phyloP scores from a whole-genome alignment of 1,284 basidiomycete species.

The Coriolopsis trogii region DNA sequence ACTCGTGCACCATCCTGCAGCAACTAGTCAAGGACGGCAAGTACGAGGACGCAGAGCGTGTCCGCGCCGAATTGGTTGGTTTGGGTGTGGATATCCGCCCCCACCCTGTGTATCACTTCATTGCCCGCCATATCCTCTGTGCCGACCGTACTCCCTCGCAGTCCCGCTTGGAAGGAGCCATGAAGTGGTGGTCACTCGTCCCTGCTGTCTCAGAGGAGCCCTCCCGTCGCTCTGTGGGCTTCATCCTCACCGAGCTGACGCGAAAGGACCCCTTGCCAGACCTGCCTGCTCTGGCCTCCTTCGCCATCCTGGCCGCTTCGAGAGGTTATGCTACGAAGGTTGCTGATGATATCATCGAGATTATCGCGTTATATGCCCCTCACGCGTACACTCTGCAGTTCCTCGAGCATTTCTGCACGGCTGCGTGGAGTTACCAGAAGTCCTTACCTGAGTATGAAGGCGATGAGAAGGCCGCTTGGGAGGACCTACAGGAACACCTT shows the following conservation, averaged over 20 bases:
- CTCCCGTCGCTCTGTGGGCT: not conserved
- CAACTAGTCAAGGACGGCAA: conserved; percentile 23
- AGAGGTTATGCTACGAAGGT: conserved; percentile 32
- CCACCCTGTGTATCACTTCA: conserved; percentile 35
- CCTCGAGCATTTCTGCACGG: conserved; percentile 25
- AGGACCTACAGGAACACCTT: not conserved
- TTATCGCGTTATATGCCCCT: conserved; percentile 26
- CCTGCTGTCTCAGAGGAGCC: conserved; percentile 24
- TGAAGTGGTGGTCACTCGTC: conserved; percentile 44
- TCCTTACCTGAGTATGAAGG: not conserved
- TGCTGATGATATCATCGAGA: conserved; percentile 11
- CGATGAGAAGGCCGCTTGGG: not conserved
- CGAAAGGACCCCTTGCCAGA: conserved; percentile 21
- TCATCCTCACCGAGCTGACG: conserved; percentile 14
- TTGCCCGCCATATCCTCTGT: conserved; percentile 32
- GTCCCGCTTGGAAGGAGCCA: conserved; percentile 32
- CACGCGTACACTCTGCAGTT: conserved; percentile 21
- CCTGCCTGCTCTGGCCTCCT: conserved; percentile 29
- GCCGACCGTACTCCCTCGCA: conserved; percentile 13
- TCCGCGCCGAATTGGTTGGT: conserved; percentile 36
- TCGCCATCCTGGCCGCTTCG: conserved; percentile 28
- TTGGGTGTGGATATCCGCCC: conserved; percentile 36
- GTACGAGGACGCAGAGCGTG: conserved; percentile 28
- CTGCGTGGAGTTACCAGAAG: not conserved
- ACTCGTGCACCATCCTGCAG: conserved; percentile 24